Conservation (phyloP, 148 eudicot species). For the Rhododendron mucronatum region DNA sequence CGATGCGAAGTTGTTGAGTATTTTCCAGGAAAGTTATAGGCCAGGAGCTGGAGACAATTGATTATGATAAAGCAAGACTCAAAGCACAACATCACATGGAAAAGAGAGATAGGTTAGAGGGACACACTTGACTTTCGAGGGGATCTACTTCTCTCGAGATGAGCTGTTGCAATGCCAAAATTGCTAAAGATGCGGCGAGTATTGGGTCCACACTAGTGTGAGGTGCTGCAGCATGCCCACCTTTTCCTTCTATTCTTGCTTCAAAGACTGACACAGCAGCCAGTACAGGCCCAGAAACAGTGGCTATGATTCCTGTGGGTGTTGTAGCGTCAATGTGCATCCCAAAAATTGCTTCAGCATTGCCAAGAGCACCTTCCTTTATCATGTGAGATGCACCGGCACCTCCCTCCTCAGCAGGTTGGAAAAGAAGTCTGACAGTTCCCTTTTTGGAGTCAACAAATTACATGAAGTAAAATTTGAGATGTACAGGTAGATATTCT, state of each 20-base stretch:
- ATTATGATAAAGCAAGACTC: background rate
- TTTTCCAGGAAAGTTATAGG: background rate
- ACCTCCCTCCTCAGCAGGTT: conserved; percentile 94
- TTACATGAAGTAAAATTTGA: background rate
- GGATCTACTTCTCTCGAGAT: conserved; percentile 84
- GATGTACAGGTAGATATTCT: background rate
- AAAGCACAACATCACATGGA: background rate
- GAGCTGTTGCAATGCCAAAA: conserved; percentile 66
- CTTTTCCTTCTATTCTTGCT: conserved; percentile 68
- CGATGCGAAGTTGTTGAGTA: background rate
- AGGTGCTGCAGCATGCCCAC: conserved; percentile 81
- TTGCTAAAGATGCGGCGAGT: conserved; percentile 52
- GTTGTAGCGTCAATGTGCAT: conserved; percentile 53
- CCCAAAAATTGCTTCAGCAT: conserved; percentile 77
- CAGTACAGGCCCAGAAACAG: conserved; percentile 51
- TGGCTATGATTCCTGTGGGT: conserved; percentile 63
- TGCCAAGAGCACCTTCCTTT: conserved; percentile 88
- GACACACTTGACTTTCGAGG: conserved; percentile 56
- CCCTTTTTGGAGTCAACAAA: conserved; percentile 37
- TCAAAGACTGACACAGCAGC: conserved; percentile 64
- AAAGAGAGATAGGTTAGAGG: background rate
- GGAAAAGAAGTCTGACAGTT: conserved; percentile 80
- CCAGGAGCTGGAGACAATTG: conserved; percentile 1
- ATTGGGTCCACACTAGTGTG: conserved; percentile 58
- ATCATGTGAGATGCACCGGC: conserved; percentile 88